Evolutionary conservation across 2,329 filamentous ascomycete species (phyloP).

Genomic region (Calonectria pteridis): DNA sequence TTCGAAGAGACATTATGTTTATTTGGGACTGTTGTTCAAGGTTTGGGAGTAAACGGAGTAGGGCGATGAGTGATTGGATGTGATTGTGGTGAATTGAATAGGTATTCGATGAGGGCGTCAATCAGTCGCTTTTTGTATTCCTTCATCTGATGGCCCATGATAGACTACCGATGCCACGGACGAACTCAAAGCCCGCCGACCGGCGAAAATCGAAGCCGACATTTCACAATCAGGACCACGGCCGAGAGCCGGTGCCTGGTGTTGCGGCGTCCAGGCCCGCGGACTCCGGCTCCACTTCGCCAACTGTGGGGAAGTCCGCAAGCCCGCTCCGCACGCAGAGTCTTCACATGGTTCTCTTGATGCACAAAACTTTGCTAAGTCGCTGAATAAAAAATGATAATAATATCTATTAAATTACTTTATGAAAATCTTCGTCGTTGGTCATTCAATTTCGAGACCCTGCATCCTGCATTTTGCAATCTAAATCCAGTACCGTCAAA

Average conservation of each 20-base stretch:
- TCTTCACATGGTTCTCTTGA: no score
- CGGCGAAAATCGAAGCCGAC: background rate
- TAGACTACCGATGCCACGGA: background rate
- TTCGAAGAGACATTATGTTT: constrained; percentile 44
- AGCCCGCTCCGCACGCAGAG: no score
- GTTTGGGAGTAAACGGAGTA: background rate
- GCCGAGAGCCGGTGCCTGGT: background rate
- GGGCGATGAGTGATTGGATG: background rate
- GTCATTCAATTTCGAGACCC: background rate
- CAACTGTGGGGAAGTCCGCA: background rate
- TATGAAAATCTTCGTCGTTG: background rate
- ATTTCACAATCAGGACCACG: background rate
- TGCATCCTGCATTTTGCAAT: background rate
- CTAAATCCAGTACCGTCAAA: background rate
- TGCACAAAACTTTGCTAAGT: background rate
- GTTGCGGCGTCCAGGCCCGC: background rate
- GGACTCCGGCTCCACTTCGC: background rate
- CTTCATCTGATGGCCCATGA: background rate
- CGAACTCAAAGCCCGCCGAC: background rate
- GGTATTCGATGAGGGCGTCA: background rate
- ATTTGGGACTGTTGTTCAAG: background rate
- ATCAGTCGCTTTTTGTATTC: background rate
- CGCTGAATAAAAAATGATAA: background rate
- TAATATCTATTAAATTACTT: background rate
- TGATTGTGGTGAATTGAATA: background rate